Percentiles rank a stretch among this genome's conserved stretches.
Conservation (phyloP, 1,284 basidiomycete species). For the Cystobasidium pallidum region DNA sequence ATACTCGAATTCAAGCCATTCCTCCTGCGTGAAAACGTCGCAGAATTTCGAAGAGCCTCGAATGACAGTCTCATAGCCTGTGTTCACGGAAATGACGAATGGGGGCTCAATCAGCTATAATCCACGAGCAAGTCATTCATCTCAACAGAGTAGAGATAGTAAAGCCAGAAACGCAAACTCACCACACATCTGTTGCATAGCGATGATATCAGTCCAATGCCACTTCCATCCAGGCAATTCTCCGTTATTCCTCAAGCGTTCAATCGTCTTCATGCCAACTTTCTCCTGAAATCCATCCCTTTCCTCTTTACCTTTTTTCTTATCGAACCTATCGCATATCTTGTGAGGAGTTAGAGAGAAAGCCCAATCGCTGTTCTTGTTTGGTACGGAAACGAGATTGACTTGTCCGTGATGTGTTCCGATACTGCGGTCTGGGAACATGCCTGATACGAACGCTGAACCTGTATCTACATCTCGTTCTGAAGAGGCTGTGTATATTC, state of each 20-base stretch:
- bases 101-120: too few relatives aligned
- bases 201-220: slow-evolving; percentile 43
- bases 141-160: background rate
- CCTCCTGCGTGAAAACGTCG: slow-evolving; percentile 39
- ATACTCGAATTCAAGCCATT: slow-evolving; percentile 43
- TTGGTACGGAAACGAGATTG: slow-evolving; percentile 58
- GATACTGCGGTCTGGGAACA: slow-evolving; percentile 58
- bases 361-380: slow-evolving; percentile 58
- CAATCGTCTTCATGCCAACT: slow-evolving; percentile 55
- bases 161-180: background rate
- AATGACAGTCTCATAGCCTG: slow-evolving; percentile 43
- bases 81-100: too few relatives aligned
- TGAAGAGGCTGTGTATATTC: slow-evolving; percentile 58
- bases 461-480: slow-evolving; percentile 58
- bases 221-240: slow-evolving; percentile 47
- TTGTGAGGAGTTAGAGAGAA: slow-evolving; percentile 59
- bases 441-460: slow-evolving; percentile 58
- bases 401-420: slow-evolving; percentile 58
- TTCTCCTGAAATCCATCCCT: slow-evolving; percentile 56
- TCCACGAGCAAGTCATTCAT: too few relatives aligned
- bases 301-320: slow-evolving; percentile 57
- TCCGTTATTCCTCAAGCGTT: slow-evolving; percentile 49
- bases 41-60: slow-evolving; percentile 40
- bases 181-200: slow-evolving; percentile 48
- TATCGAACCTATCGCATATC: slow-evolving; percentile 59